phyloP scores from a whole-genome alignment of 805 yeast species.

The Suhomyces prunicola region DNA sequence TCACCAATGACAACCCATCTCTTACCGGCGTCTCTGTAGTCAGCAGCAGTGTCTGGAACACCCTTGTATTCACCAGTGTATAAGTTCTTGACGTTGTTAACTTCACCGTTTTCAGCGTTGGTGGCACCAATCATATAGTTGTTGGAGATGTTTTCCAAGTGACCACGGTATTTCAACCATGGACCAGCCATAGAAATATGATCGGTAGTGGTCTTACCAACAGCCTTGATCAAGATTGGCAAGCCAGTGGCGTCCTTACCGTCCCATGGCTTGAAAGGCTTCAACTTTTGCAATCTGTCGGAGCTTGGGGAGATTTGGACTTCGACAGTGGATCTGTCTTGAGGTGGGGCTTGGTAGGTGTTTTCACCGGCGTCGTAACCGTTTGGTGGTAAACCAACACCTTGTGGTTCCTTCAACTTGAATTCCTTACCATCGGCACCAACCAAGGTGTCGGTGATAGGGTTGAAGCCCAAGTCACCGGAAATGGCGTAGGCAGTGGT shows the following conservation, averaged over 20 bases:
- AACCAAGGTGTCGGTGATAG: conserved; percentile 83
- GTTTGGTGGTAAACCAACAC: conserved; percentile 82
- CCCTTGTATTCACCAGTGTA: conserved; percentile 89
- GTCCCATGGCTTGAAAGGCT: conserved; percentile 94
- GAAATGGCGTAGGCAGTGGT: conserved; percentile 94
- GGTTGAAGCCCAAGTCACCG: conserved; percentile 96
- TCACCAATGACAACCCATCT: conserved; percentile 98
- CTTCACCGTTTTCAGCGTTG: conserved; percentile 93
- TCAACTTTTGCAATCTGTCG: conserved; percentile 92
- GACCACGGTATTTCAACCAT: conserved; percentile 99
- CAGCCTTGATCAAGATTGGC: conserved; percentile 94
- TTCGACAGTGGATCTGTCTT: conserved; percentile 67
- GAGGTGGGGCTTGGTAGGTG: conserved; percentile 97
- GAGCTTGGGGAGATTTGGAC: conserved; percentile 85
- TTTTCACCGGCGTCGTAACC: conserved; percentile 94
- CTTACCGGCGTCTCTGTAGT: conserved; percentile 89
- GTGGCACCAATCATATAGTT: conserved; percentile 99
- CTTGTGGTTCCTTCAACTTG: conserved; percentile 81
- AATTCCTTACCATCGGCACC: conserved; percentile 89
- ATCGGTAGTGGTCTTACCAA: conserved; percentile 98
- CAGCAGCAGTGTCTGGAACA: conserved; percentile 95
- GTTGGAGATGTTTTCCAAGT: conserved; percentile 96
- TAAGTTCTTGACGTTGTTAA: conserved; percentile 84
- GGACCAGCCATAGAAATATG: conserved; percentile 99
- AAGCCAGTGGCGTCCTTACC: conserved; percentile 87